Conservation (phyloP, 331 rosid species). For the Quercus tomentella region DNA sequence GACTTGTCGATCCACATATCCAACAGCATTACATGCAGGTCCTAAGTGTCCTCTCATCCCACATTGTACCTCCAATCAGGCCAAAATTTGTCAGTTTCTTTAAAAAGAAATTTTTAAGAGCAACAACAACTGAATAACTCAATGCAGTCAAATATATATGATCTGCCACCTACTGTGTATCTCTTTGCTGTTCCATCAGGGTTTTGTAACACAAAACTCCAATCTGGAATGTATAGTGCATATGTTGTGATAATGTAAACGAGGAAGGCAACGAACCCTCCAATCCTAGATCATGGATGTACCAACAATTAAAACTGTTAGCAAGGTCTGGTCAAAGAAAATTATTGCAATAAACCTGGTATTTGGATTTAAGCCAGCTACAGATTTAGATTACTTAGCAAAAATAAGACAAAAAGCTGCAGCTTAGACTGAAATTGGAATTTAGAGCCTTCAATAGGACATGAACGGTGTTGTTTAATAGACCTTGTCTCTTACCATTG, state of each 20-base stretch:
- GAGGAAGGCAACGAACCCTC: slow-evolving; percentile 62
- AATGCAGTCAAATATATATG: not conserved
- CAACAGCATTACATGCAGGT: slow-evolving; percentile 88
- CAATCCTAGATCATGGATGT: slow-evolving; percentile 44
- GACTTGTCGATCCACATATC: slow-evolving; percentile 70
- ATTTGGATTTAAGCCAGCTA: not conserved
- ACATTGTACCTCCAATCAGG: slow-evolving; percentile 47
- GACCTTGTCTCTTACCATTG: slow-evolving; percentile 55
- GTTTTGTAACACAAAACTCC: slow-evolving; percentile 52
- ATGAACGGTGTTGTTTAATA: too few species aligned
- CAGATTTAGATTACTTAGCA: too few species aligned
- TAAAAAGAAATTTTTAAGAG: not conserved
- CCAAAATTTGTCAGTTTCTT: not conserved
- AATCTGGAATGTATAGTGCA: slow-evolving; percentile 71
- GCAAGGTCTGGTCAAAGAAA: not conserved
- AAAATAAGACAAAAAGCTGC: too few species aligned
- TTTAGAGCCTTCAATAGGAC: too few species aligned
- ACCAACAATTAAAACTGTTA: not conserved
- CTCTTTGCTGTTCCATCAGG: not conserved
- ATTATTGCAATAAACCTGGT: not conserved
- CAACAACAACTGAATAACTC: not conserved
- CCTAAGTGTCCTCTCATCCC: slow-evolving; percentile 87
- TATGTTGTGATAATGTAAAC: slow-evolving; percentile 65
- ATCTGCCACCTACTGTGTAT: slow-evolving; percentile 38
- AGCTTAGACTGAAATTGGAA: too few species aligned